A percentile compares a stretch with the other conserved stretches of the same genome.
phyloP scores from a whole-genome alignment of 1,139 yeast species.

The Taphrina flavorubra region DNA sequence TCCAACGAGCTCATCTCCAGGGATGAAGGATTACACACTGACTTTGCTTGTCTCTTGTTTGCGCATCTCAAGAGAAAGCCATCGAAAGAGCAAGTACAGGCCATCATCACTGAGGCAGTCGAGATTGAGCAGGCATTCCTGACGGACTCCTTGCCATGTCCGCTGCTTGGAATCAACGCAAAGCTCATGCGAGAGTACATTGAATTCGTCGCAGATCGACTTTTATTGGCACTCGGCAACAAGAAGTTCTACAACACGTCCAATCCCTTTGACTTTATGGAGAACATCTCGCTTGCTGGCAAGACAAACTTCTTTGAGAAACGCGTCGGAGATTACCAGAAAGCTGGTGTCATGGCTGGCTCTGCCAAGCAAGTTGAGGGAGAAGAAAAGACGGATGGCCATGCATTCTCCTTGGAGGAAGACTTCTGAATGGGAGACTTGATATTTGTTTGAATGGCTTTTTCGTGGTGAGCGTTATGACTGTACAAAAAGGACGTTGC shows the following conservation, averaged over 20 bases:
- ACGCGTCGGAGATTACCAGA: slow-evolving; percentile 98
- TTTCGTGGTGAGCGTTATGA: not conserved
- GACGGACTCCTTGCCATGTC: slow-evolving; percentile 89
- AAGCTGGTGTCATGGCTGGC: slow-evolving; percentile 95
- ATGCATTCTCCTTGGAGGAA: slow-evolving; percentile 55
- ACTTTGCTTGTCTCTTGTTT: slow-evolving; percentile 93
- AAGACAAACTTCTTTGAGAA: slow-evolving; percentile 98
- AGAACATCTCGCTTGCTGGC: slow-evolving; percentile 94
- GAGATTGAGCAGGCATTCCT: slow-evolving; percentile 90
- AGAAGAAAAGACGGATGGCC: slow-evolving; percentile 52
- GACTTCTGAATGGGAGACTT: slow-evolving; percentile 57
- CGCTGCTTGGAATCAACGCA: slow-evolving; percentile 90
- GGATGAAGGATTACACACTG: slow-evolving; percentile 98
- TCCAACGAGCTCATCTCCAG: slow-evolving; percentile 96
- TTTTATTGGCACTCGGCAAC: slow-evolving; percentile 87
- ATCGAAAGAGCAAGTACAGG: slow-evolving; percentile 72
- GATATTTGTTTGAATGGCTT: slow-evolving; percentile 46
- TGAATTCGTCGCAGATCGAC: slow-evolving; percentile 95
- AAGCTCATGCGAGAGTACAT: slow-evolving; percentile 95
- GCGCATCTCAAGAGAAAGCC: slow-evolving; percentile 93
- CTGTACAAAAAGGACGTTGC: slow-evolving; percentile 24
- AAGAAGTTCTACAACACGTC: slow-evolving; percentile 82
- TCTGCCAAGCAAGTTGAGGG: slow-evolving; percentile 56
- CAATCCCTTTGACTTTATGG: slow-evolving; percentile 99
- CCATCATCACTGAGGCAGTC: slow-evolving; percentile 93